A percentile compares a stretch with the other conserved stretches of the same genome.
phyloP scores from a whole-genome alignment of 2,329 filamentous ascomycete genomes.

The Colletotrichum horii region DNA sequence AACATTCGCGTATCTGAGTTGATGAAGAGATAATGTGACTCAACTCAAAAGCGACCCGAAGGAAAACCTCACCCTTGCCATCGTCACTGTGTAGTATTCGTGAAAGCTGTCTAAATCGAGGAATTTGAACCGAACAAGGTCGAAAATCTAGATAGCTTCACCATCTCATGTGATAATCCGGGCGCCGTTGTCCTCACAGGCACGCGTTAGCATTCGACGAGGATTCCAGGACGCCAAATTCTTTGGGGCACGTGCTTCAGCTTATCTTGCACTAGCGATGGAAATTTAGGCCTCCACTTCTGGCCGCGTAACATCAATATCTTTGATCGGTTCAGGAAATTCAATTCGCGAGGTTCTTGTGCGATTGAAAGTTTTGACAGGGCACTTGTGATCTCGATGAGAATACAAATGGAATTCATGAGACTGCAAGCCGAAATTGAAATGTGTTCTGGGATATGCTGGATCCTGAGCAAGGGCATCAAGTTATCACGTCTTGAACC shows the following conservation, averaged over 20 bases:
- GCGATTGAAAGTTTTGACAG: neutral
- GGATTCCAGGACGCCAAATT: neutral
- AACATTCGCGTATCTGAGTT: neutral
- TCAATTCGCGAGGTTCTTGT: neutral
- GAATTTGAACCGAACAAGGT: neutral
- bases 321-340: neutral
- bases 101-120: neutral
- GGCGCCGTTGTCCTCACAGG: neutral
- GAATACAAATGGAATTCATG: neutral
- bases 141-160: neutral
- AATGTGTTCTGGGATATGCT: neutral
- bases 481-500: neutral
- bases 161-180: neutral
- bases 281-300: neutral
- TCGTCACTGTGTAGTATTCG: neutral
- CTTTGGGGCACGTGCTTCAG: neutral
- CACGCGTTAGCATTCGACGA: neutral
- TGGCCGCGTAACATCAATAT: neutral
- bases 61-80: neutral
- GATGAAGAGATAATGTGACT: neutral
- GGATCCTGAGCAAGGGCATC: neutral
- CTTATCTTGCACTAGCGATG: neutral
- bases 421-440: neutral
- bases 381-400: neutral
- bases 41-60: neutral